A percentile compares a stretch with the other conserved stretches of the same genome.
Conservation (phyloP, 1,139 yeast species). For the Scheffersomyces illinoinensis region DNA sequence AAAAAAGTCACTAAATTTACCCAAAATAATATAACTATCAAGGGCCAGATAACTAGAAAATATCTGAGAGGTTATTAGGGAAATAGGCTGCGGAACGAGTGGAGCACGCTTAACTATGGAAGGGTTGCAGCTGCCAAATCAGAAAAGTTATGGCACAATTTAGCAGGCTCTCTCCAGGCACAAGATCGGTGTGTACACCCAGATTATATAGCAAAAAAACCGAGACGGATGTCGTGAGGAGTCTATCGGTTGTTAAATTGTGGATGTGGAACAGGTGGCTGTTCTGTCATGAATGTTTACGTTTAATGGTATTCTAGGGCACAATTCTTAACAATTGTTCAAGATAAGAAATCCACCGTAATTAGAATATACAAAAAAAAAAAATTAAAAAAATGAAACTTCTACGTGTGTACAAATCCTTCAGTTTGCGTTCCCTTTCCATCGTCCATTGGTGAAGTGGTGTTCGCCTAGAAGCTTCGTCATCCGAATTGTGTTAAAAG, state of each 20-base stretch:
- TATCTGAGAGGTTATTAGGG: neutral
- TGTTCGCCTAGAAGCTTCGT: neutral
- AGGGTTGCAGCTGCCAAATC: neutral
- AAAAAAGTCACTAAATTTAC: neutral
- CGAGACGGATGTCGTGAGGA: neutral
- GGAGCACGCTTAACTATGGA: neutral
- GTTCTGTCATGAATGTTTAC: neutral
- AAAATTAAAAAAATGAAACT: neutral
- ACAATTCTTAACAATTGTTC: neutral
- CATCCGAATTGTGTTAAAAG: neutral
- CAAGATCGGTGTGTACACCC: neutral
- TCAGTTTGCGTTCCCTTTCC: neutral
- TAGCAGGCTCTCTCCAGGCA: neutral
- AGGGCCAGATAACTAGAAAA: neutral
- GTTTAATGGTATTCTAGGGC: neutral
- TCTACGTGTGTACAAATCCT: neutral
- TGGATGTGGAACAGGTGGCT: neutral
- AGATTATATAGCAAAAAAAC: neutral
- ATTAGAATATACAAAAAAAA: neutral
- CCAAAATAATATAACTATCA: neutral
- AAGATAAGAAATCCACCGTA: constrained; percentile 1
- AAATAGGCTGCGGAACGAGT: neutral
- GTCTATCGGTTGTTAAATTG: neutral
- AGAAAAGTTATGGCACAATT: neutral
- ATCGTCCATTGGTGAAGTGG: neutral